Conservation (phyloP, 495 filamentous ascomycete genomes). For the Talaromyces adpressus region DNA sequence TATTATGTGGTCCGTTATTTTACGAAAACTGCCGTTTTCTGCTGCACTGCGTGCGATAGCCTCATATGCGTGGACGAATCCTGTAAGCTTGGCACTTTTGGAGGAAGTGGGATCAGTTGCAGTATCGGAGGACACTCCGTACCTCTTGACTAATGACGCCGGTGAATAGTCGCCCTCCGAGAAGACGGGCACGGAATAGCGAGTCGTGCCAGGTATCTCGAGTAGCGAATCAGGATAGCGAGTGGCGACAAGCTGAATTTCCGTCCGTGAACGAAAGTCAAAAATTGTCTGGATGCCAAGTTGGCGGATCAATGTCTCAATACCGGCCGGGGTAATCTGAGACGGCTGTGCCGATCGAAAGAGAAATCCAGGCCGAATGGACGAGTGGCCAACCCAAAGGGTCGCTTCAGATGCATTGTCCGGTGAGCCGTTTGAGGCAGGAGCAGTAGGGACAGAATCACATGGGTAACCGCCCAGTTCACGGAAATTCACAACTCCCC, state of each 20-base stretch:
- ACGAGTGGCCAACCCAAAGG: slow-evolving; percentile 16
- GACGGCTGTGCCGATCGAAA: slow-evolving; percentile 54
- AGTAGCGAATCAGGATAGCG: slow-evolving; percentile 8
- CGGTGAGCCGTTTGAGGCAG: not conserved
- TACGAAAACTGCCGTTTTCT: slow-evolving; percentile 8
- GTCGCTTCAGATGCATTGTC: not conserved
- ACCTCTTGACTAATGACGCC: slow-evolving; percentile 34
- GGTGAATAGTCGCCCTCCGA: slow-evolving; percentile 45
- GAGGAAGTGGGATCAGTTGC: not conserved
- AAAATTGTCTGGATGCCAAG: slow-evolving; percentile 49
- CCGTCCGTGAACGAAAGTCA: slow-evolving; percentile 50
- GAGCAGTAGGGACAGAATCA: not conserved
- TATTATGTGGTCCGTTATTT: slow-evolving; percentile 7
- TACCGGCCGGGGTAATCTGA: slow-evolving; percentile 38
- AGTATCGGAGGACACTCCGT: not conserved
- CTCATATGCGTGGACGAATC: slow-evolving; percentile 42
- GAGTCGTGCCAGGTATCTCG: slow-evolving; percentile 26
- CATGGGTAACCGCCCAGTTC: slow-evolving; percentile 50
- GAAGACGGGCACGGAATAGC: slow-evolving; percentile 51
- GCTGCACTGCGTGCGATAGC: slow-evolving; percentile 26
- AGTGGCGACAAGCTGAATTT: slow-evolving; percentile 29
- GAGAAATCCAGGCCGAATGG: slow-evolving; percentile 40
- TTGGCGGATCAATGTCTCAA: slow-evolving; percentile 30
- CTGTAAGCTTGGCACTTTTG: slow-evolving; percentile 35
- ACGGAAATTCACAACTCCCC: slow-evolving; percentile 52